Conservation (phyloP, 2,329 filamentous ascomycete species). For the Aspergillus bombycis region DNA sequence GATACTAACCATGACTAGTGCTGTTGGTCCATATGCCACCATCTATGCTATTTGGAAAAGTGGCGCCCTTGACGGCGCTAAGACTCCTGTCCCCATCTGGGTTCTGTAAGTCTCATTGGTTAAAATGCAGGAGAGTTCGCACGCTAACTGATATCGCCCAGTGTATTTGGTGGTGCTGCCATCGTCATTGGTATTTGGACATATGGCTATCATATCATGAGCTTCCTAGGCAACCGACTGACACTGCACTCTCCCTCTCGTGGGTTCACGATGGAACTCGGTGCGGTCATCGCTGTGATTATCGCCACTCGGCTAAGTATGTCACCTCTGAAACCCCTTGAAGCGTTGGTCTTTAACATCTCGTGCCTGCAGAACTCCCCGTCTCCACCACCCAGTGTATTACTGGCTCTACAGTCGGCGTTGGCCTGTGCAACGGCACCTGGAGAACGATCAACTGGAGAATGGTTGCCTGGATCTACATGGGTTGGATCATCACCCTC, state of each 20-base stretch:
- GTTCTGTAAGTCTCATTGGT: slow-evolving; percentile 17
- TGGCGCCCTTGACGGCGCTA: slow-evolving; percentile 3
- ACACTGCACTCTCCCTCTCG: slow-evolving; percentile 23
- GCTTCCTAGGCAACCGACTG: slow-evolving; percentile 23
- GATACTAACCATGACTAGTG: slow-evolving; percentile 10
- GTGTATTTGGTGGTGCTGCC: slow-evolving; percentile 19
- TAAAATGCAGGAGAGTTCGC: neutral
- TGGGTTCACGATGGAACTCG: slow-evolving; percentile 25
- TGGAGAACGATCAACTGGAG: slow-evolving; percentile 26
- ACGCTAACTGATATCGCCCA: neutral
- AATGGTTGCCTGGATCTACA: slow-evolving; percentile 24
- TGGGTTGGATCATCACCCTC: slow-evolving; percentile 23
- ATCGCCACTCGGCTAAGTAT: slow-evolving; percentile 22
- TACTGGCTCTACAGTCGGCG: slow-evolving; percentile 22
- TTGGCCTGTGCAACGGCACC: slow-evolving; percentile 24
- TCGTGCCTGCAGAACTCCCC: slow-evolving; percentile 15
- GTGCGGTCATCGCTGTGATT: slow-evolving; percentile 20
- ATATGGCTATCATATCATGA: slow-evolving; percentile 26
- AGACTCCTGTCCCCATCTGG: slow-evolving; percentile 22
- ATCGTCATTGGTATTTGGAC: slow-evolving; percentile 25
- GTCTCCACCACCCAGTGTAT: slow-evolving; percentile 25
- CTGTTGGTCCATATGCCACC: slow-evolving; percentile 23
- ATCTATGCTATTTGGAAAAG: slow-evolving; percentile 21
- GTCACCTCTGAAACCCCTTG: neutral
- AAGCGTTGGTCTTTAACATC: neutral